A percentile compares a stretch with the other conserved stretches of the same genome.
These are phyloP conservation scores for Neonectria faginata DNA, from an alignment of 2,329 filamentous ascomycete genomes.

Conservation along the genomic window DNA sequence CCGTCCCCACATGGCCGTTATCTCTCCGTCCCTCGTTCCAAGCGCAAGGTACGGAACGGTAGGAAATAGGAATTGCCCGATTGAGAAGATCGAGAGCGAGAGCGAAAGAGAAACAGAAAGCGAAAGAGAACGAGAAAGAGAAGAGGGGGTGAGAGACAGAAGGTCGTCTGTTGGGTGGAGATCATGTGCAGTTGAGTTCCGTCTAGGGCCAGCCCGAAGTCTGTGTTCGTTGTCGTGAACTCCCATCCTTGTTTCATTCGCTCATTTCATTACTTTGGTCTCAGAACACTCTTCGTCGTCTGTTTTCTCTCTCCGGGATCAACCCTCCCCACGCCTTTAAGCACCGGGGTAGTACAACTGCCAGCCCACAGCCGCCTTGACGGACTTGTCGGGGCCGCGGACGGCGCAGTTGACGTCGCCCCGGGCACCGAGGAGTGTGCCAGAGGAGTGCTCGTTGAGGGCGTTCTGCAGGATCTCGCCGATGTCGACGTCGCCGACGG, in stretches of 20 bases:
- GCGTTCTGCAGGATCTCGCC: conserved; percentile 34
- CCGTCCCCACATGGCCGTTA: not conserved
- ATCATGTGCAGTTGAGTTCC: conserved; percentile 5
- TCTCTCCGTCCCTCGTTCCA: not conserved
- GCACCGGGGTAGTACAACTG: conserved; percentile 29
- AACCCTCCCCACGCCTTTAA: conserved; percentile 1
- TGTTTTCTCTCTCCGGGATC: not conserved
- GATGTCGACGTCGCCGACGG: conserved; percentile 43
- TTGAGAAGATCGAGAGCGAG: not conserved
- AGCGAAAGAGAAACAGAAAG: not conserved
- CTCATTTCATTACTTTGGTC: not conserved
- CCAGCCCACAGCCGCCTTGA: conserved; percentile 16
- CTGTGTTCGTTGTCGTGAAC: not conserved
- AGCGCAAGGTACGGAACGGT: conserved; percentile 1
- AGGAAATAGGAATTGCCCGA: no score
- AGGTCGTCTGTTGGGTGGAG: not conserved
- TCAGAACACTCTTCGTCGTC: not conserved
- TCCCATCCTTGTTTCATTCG: not conserved
- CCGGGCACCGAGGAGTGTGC: conserved; percentile 10
- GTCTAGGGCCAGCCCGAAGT: conserved; percentile 11
- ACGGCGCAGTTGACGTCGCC: conserved; percentile 19
- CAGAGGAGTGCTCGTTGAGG: conserved; percentile 19
- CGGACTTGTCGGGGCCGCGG: conserved; percentile 1
- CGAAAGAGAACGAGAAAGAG: not conserved
- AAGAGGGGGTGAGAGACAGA: not conserved